phyloP scores from a whole-genome alignment of 208 protist genomes.

The Trypanosoma avium region DNA sequence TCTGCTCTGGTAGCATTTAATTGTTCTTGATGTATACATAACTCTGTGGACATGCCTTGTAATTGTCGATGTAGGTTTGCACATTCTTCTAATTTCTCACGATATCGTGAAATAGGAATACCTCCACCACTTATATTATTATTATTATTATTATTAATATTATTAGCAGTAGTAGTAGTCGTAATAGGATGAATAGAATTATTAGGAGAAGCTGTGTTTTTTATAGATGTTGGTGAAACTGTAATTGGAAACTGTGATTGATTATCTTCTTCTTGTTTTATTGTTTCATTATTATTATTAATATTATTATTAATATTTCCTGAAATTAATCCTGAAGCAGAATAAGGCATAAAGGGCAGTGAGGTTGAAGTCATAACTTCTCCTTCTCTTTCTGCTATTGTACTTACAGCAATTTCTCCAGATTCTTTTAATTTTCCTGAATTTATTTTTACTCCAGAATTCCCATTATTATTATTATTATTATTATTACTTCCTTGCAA shows the following conservation, averaged over 20 bases:
- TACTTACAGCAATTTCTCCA: too few species aligned
- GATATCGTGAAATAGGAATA: constrained; percentile 24
- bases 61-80: constrained; percentile 28
- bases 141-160: background rate
- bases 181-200: background rate
- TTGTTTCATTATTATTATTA: too few species aligned
- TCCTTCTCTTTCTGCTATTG: background rate
- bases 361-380: too few species aligned
- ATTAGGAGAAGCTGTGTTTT: background rate
- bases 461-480: too few species aligned
- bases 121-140: background rate
- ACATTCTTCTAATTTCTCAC: constrained; percentile 36
- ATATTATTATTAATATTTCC: too few species aligned
- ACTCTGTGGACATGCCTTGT: constrained; percentile 9
- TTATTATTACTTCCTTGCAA: too few species aligned
- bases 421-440: too few species aligned
- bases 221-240: background rate
- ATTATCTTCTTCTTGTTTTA: background rate
- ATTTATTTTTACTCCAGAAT: too few species aligned
- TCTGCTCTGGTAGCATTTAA: constrained; percentile 14
- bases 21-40: constrained; percentile 18
- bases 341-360: too few species aligned
- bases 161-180: background rate
- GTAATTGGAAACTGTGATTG: background rate
- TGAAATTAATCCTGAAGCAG: too few species aligned